Percentiles rank a stretch among this genome's conserved stretches.
Conservation (phyloP, 768 basidiomycete genomes). For the Phanerodontia chrysosporium region DNA sequence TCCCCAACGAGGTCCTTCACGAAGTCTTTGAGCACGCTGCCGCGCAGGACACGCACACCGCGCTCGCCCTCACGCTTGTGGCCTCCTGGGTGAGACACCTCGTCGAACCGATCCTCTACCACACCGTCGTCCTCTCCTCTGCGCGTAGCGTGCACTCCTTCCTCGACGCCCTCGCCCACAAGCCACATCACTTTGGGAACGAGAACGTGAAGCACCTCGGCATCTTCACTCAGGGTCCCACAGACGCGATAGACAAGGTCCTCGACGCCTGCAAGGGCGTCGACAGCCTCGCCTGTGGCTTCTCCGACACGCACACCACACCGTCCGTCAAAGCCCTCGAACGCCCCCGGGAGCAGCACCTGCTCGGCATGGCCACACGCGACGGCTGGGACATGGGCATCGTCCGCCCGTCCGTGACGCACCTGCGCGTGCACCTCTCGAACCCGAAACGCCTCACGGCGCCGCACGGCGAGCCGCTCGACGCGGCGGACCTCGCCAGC, state of each 20-base stretch:
- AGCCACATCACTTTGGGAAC: conserved; percentile 22
- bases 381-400: conserved; percentile 32
- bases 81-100: conserved; percentile 29
- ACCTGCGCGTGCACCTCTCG: conserved; percentile 30
- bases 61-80: conserved; percentile 32
- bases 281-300: conserved; percentile 32
- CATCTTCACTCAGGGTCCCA: conserved; percentile 33
- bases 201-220: conserved; percentile 29
- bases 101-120: conserved; percentile 33
- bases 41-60: conserved; percentile 20
- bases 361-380: conserved; percentile 31
- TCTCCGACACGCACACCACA: conserved; percentile 18
- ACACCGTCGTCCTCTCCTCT: conserved; percentile 33
- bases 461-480: conserved; percentile 3
- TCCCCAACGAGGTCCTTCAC: conserved; percentile 33
- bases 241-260: conserved; percentile 28
- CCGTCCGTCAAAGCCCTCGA: conserved; percentile 15
- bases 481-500: conserved; percentile 19
- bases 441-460: neutral
- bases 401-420: conserved; percentile 28
- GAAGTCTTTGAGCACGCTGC: conserved; percentile 35
- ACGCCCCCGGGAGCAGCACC: conserved; percentile 28
- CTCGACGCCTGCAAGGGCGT: conserved; percentile 29
- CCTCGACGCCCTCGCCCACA: conserved; percentile 22
- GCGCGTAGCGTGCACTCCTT: conserved; percentile 28